Conservation (phyloP, 768 basidiomycete species). For the Termitomyces sp. region DNA sequence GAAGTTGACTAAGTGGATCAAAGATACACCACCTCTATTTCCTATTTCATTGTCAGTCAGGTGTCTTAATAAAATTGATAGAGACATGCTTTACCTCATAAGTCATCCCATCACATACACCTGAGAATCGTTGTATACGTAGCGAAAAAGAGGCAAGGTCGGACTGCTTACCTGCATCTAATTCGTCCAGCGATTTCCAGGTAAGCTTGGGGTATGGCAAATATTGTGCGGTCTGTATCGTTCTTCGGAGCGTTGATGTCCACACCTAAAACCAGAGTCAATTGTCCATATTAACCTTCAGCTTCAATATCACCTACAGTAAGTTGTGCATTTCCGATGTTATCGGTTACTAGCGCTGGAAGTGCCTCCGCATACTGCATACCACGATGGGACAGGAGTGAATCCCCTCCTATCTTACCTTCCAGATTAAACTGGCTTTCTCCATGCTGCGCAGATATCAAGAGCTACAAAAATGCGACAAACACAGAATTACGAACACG, state of each 20-base stretch:
- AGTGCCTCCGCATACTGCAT: slow-evolving; percentile 82
- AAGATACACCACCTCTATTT: slow-evolving; percentile 73
- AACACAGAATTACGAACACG: slow-evolving; percentile 52
- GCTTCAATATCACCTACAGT: slow-evolving; percentile 48
- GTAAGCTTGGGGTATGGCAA: slow-evolving; percentile 89
- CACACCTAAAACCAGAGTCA: slow-evolving; percentile 59
- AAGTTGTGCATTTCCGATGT: slow-evolving; percentile 82
- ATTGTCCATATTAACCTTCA: background rate
- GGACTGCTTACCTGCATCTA: slow-evolving; percentile 73
- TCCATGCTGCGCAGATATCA: slow-evolving; percentile 63
- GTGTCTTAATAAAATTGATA: background rate
- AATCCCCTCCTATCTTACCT: slow-evolving; percentile 98
- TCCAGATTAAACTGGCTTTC: slow-evolving; percentile 97
- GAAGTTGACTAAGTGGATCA: background rate
- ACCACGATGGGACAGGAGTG: slow-evolving; percentile 78
- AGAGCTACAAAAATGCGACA: background rate
- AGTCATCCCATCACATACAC: slow-evolving; percentile 99
- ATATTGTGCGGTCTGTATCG: slow-evolving; percentile 81
- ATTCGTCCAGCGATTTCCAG: slow-evolving; percentile 98
- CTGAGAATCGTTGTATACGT: slow-evolving; percentile 13
- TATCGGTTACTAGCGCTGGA: slow-evolving; percentile 82
- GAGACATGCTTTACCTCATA: slow-evolving; percentile 51
- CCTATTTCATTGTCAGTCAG: slow-evolving; percentile 26
- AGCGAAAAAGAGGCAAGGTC: background rate
- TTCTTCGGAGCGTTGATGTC: slow-evolving; percentile 96